Evolutionary conservation across 768 basidiomycete species (phyloP).

Genomic region (Albatrellus ellisii): DNA sequence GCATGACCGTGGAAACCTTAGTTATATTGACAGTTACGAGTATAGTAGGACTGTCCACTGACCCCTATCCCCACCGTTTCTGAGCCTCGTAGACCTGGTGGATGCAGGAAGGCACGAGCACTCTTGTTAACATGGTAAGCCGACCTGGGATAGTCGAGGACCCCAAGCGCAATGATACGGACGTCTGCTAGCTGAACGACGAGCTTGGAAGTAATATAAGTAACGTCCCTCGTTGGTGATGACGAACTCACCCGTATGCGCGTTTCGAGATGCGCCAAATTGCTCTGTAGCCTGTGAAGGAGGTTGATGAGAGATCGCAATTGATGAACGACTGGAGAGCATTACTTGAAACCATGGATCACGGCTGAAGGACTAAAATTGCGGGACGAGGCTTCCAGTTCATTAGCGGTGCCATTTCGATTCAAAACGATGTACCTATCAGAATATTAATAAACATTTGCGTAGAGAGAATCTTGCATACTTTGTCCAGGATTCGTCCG

Average conservation of each 20-base stretch:
- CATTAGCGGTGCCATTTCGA: conserved; percentile 63
- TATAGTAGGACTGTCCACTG: too few relatives aligned
- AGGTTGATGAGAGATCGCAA: conserved; percentile 2
- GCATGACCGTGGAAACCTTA: neutral
- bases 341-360: conserved; percentile 71
- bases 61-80: conserved; percentile 1
- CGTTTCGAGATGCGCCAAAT: conserved; percentile 55
- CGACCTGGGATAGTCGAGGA: conserved; percentile 42
- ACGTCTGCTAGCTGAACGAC: conserved; percentile 61
- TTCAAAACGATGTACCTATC: conserved; percentile 62
- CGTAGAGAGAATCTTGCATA: conserved; percentile 21
- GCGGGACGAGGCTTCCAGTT: conserved; percentile 54
- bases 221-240: conserved; percentile 1
- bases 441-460: neutral
- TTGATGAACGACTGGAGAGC: conserved; percentile 1
- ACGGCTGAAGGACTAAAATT: conserved; percentile 50
- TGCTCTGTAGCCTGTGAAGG: conserved; percentile 43
- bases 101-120: conserved; percentile 56
- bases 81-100: conserved; percentile 39
- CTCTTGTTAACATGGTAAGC: conserved; percentile 48
- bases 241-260: conserved; percentile 40
- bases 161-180: conserved; percentile 60
- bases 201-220: conserved; percentile 27
- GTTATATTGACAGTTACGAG: neutral
- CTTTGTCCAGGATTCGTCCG: conserved; percentile 80